Evolutionary conservation across 1,284 basidiomycete genomes (phyloP).

Genomic region (Malassezia vespertilionis): DNA sequence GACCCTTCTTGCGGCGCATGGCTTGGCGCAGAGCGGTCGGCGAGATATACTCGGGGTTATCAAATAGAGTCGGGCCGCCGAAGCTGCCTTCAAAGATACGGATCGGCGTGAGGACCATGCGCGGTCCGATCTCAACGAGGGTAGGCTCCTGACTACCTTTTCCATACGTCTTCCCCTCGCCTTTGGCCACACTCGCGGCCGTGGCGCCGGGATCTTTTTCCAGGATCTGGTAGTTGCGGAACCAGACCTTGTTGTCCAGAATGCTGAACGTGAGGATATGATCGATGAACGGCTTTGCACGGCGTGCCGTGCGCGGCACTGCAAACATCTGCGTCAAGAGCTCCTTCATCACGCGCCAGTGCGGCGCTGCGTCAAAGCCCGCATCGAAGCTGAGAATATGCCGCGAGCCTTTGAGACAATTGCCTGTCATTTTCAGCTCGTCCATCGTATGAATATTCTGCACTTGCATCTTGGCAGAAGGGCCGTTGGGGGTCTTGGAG

Average conservation of each 20-base stretch:
- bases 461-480: constrained; percentile 90
- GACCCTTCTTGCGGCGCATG: constrained; percentile 61
- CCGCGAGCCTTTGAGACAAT: constrained; percentile 89
- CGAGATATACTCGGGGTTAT: constrained; percentile 88
- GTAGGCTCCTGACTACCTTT: constrained; percentile 30
- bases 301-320: constrained; percentile 75
- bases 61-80: constrained; percentile 84
- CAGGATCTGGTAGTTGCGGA: constrained; percentile 83
- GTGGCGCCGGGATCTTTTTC: constrained; percentile 54
- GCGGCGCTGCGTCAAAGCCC: constrained; percentile 76
- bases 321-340: constrained; percentile 92
- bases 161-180: constrained; percentile 51
- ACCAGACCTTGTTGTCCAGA: constrained; percentile 95
- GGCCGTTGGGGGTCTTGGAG: constrained; percentile 91
- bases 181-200: constrained; percentile 39
- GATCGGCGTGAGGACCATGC: constrained; percentile 93
- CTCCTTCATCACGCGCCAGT: constrained; percentile 82
- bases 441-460: constrained; percentile 99
- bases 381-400: constrained; percentile 87
- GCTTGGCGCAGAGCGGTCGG: constrained; percentile 70
- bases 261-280: constrained; percentile 93
- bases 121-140: constrained; percentile 65
- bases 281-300: constrained; percentile 93
- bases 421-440: constrained; percentile 98
- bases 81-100: constrained; percentile 81